Conservation (phyloP, 2,329 filamentous ascomycete genomes). For the Alternaria hordeiaustralica region DNA sequence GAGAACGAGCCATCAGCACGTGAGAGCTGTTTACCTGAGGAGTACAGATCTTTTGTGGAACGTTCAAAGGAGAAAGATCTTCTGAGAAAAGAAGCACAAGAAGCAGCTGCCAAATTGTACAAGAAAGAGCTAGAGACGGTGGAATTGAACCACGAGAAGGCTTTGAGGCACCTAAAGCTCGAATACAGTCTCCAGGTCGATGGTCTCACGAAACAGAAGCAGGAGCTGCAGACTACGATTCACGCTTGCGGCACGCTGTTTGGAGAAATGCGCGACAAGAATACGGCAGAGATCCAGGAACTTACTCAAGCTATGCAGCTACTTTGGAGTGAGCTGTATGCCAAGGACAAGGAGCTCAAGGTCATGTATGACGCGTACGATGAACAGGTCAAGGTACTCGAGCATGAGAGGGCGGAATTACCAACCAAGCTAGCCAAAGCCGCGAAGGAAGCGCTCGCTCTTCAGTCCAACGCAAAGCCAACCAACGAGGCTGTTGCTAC, state of each 20-base stretch:
- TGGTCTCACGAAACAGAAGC: background rate
- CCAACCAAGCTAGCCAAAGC: background rate
- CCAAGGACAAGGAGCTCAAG: background rate
- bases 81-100: background rate
- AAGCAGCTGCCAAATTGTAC: background rate
- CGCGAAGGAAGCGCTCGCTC: background rate
- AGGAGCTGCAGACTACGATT: background rate
- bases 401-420: background rate
- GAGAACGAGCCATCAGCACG: background rate
- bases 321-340: background rate
- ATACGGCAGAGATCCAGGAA: background rate
- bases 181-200: background rate
- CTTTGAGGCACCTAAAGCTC: background rate
- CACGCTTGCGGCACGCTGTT: background rate
- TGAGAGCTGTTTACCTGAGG: too few relatives aligned
- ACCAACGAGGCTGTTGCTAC: background rate
- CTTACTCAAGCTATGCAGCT: background rate
- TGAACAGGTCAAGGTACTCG: background rate
- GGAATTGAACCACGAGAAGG: background rate
- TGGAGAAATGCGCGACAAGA: fast-evolving
- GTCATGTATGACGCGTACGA: background rate
- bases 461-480: background rate
- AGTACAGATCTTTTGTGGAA: too few relatives aligned
- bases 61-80: too few relatives aligned
- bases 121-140: fast-evolving